Evolutionary conservation across 148 eudicot genomes (phyloP).

Genomic region (Rhododendron ovatum): DNA sequence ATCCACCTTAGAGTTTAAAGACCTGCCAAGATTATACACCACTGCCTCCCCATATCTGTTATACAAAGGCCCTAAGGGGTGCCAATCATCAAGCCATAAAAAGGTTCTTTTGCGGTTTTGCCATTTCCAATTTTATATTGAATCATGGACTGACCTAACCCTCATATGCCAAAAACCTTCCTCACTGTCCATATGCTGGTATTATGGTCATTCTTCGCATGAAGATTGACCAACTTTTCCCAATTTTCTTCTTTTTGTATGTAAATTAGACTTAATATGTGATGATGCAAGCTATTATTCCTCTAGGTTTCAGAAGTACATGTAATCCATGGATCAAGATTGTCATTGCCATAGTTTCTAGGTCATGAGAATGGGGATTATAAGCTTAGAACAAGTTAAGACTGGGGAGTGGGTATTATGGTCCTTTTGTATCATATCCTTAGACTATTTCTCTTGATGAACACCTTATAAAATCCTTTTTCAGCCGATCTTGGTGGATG

Average conservation of each 20-base stretch:
- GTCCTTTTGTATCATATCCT: background rate
- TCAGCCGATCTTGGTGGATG: constrained; percentile 90
- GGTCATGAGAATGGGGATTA: background rate
- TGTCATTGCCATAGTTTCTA: background rate
- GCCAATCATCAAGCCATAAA: too few relatives aligned
- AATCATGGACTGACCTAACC: too few relatives aligned
- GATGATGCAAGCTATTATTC: background rate
- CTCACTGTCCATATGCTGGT: background rate
- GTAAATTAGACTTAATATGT: background rate
- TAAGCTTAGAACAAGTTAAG: background rate
- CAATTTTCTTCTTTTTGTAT: background rate
- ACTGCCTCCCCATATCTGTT: too few relatives aligned
- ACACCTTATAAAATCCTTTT: constrained; percentile 20
- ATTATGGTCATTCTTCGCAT: background rate
- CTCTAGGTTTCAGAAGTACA: background rate
- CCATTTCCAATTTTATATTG: too few relatives aligned
- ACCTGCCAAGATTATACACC: too few relatives aligned
- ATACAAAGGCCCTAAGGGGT: too few relatives aligned
- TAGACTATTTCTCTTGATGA: background rate
- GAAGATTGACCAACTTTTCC: background rate
- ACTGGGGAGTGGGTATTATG: background rate
- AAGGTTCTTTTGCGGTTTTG: too few relatives aligned
- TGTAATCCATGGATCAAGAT: background rate
- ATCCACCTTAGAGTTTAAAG: too few relatives aligned
- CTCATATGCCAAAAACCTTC: too few relatives aligned